A percentile compares a stretch with the other conserved stretches of the same genome.
These are phyloP conservation scores for Ananas comosus DNA, from an alignment of 176 grass and related monocot species.

Conservation along the genomic window DNA sequence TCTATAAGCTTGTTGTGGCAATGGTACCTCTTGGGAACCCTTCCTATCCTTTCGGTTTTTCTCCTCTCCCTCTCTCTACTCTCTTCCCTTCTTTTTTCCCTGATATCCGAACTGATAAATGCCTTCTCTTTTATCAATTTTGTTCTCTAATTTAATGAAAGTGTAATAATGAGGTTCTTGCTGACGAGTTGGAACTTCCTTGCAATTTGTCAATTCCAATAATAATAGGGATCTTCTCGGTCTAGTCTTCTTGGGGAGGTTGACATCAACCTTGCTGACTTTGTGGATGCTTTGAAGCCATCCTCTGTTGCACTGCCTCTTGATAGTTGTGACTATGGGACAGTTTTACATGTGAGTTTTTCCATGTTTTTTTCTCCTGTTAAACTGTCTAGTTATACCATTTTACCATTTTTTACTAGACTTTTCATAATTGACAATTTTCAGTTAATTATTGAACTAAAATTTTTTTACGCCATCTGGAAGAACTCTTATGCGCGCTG, in stretches of 20 bases:
- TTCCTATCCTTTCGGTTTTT: conserved; percentile 10
- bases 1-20: conserved; percentile 86
- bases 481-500: not conserved
- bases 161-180: not conserved
- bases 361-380: conserved; percentile 5
- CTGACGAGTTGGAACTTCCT: conserved; percentile 22
- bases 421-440: no score
- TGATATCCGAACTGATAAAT: not conserved
- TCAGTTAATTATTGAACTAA: no score
- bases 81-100: no score
- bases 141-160: not conserved
- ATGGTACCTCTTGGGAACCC: conserved; percentile 49
- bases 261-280: conserved; percentile 92
- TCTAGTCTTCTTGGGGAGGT: conserved; percentile 89
- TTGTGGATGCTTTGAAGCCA: conserved; percentile 89
- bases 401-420: not conserved
- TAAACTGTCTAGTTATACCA: not conserved
- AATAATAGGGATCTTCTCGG: conserved; percentile 76
- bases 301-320: conserved; percentile 76
- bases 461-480: not conserved
- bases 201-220: conserved; percentile 17
- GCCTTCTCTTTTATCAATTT: not conserved
- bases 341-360: conserved; percentile 72
- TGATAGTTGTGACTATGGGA: conserved; percentile 73
- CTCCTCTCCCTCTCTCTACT: conserved; percentile 4